A percentile compares a stretch with the other conserved stretches of the same genome.
Evolutionary conservation across 306 rosid genomes (phyloP).

Genomic region (Rubus parviflorus): DNA sequence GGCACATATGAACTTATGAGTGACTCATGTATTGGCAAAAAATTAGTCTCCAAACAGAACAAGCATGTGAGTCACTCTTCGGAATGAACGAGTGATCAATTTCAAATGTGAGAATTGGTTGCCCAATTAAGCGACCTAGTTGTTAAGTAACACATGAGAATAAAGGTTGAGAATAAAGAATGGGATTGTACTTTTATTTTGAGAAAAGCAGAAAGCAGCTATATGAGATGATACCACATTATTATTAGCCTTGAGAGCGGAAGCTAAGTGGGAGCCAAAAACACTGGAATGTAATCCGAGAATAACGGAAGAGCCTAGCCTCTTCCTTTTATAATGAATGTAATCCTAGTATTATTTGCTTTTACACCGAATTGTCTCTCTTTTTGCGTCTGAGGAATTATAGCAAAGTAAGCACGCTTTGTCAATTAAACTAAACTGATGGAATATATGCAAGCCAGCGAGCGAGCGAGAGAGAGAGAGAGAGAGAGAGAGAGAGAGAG

Average conservation of each 20-base stretch:
- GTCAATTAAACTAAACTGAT: constrained; percentile 3
- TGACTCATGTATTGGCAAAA: too few relatives aligned
- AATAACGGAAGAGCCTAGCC: constrained; percentile 41
- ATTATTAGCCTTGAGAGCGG: background rate
- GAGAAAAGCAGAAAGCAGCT: too few relatives aligned
- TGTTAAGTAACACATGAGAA: too few relatives aligned
- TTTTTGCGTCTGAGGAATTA: constrained; percentile 42
- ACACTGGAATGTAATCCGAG: constrained; percentile 32
- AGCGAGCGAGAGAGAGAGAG: background rate
- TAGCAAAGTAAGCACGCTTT: constrained; percentile 67
- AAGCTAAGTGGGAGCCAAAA: background rate
- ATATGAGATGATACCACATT: background rate
- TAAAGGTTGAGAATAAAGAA: too few relatives aligned
- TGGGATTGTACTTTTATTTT: too few relatives aligned
- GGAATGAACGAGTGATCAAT: too few relatives aligned
- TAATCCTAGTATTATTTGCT: constrained; percentile 29
- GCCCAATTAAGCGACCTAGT: too few relatives aligned
- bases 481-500: background rate
- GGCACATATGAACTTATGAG: too few relatives aligned
- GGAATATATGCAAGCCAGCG: background rate
- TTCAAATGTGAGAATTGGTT: too few relatives aligned
- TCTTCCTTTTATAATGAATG: background rate
- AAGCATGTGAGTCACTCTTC: too few relatives aligned
- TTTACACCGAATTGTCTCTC: constrained; percentile 73
- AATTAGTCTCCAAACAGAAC: too few relatives aligned